These are phyloP conservation scores for Candida labiduridarum DNA, from an alignment of 1,139 yeast species.

Conservation along the genomic window DNA sequence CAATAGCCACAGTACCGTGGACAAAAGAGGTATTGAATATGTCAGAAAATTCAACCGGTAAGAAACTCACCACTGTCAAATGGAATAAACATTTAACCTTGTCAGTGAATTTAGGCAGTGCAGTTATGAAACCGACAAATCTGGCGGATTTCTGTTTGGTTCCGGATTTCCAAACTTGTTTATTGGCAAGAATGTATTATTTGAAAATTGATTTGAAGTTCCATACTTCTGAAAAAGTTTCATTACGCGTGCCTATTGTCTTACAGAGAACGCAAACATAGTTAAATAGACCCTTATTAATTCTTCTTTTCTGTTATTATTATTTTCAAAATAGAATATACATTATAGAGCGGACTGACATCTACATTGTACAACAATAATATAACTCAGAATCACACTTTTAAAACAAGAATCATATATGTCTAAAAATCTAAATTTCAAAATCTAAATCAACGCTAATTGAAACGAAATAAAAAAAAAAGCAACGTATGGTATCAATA, in stretches of 20 bases:
- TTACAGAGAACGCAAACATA: constrained; percentile 18
- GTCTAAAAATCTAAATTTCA: no score
- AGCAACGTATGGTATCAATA: no score
- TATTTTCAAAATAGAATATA: no score
- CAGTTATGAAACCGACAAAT: constrained; percentile 13
- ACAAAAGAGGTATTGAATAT: constrained; percentile 7
- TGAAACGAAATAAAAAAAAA: no score
- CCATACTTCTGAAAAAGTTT: constrained; percentile 29
- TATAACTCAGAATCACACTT: no score
- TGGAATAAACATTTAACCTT: constrained; percentile 16
- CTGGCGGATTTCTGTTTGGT: constrained; percentile 32
- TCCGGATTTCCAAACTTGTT: constrained; percentile 44
- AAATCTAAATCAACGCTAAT: no score
- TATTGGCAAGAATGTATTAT: constrained; percentile 37
- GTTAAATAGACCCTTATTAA: background rate
- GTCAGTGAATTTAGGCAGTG: constrained; percentile 17
- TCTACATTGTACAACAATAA: no score
- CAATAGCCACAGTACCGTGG: constrained; percentile 11
- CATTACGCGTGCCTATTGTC: constrained; percentile 35
- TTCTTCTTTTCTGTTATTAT: no score
- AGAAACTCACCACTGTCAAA: constrained; percentile 7
- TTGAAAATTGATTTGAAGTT: constrained; percentile 32
- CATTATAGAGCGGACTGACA: no score
- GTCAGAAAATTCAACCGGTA: background rate
- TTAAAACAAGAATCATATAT: no score